Evolutionary conservation across 2,329 filamentous ascomycete genomes (phyloP), one percentile per base, ranked within the genome.

Genomic region (Pseudogymnoascus sp.): DNA sequence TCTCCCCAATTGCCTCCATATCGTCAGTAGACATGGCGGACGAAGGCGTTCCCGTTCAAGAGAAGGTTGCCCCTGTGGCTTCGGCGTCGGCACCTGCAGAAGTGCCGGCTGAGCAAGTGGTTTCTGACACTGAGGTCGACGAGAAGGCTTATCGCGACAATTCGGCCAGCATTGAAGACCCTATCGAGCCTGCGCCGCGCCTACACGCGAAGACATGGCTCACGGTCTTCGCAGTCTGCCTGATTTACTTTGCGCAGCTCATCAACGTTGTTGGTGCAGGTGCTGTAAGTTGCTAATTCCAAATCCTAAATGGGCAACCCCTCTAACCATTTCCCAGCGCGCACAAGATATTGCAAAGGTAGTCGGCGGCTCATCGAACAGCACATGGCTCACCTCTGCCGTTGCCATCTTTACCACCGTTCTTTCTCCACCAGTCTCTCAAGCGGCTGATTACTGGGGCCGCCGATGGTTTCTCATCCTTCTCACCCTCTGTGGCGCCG

Each of bases 391-490:
- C 26, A 72, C 72, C 1, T 69, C 72, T 4, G 63, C 71, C 10
- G 74, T 78, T 62, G 70, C 74, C 47, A 77, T 77, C 64, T 60
- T 75, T 19, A 77, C 76, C 1, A 71, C 72, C 6, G 74, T 77
- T 9, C 68, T 76, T 9, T 67, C 71, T 9, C 76, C 74, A 19
- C 72, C 75, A 10, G 70, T 77, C 10, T 75, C 75, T 11, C 76
- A 78, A 64, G 76, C 74, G 0, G 73, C 76, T 19, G 76, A 79
- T 66, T 77, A 75, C 68, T 78, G 76, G 76, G 76, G 76, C n/a
- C 72, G 76, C 7, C 74, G 73, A 68, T 76, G 72, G 73, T 74
- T 78, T 62, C 71, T 79, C n/a, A 69, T 78, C 26, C 60, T 72
- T 19, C 69, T 74, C 9, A 76, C 71, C 1, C 28, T 71, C 11